Conservation (phyloP, 176 grass and related monocot genomes). For the Cenchrus americanus region DNA sequence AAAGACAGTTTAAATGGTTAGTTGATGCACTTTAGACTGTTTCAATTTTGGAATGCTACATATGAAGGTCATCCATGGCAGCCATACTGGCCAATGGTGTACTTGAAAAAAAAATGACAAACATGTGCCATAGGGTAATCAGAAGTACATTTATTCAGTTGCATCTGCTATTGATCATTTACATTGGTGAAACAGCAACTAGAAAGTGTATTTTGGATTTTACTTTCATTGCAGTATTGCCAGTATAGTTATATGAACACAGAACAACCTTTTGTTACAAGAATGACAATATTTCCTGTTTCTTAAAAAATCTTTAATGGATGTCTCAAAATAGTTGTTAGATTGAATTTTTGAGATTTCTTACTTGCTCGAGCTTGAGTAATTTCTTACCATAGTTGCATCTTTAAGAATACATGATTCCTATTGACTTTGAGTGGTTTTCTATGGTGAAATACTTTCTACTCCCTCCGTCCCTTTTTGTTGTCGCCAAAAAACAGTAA, state of each 20-base stretch:
- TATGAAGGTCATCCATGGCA: neutral
- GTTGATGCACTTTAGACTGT: neutral
- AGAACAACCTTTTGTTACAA: neutral
- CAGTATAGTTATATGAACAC: neutral
- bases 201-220: neutral
- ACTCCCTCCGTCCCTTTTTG: too few species aligned
- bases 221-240: neutral
- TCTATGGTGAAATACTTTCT: constrained; percentile 16
- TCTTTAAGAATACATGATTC: neutral
- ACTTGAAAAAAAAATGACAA: neutral
- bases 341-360: constrained; percentile 4
- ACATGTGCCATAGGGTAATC: neutral
- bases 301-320: neutral
- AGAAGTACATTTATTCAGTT: constrained; percentile 3
- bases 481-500: too few species aligned
- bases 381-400: constrained; percentile 10
- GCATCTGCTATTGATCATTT: neutral
- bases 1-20: constrained; percentile 22
- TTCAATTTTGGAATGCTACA: neutral
- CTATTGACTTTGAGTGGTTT: neutral
- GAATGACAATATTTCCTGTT: too few species aligned
- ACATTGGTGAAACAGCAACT: neutral
- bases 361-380: neutral
- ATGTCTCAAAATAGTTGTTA: constrained; percentile 16
- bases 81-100: neutral